phyloP scores from a whole-genome alignment of 768 basidiomycete genomes.

The Clitopilus passeckerianus region DNA sequence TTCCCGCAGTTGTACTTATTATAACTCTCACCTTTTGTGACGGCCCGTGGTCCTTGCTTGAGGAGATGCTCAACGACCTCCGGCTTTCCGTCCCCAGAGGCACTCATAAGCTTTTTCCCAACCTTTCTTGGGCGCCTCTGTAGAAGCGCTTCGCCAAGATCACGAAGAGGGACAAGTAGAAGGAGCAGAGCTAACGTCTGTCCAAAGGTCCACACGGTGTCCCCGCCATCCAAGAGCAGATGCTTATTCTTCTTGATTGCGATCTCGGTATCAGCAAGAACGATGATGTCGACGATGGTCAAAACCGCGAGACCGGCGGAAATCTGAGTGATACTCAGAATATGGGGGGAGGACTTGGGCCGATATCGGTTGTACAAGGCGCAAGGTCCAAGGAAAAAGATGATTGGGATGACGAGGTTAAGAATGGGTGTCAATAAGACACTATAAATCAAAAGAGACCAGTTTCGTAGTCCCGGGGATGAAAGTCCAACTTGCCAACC shows the following conservation, averaged over 20 bases:
- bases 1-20: no score
- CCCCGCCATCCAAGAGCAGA: not conserved
- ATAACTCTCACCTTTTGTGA: not conserved
- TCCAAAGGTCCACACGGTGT: conserved; percentile 4
- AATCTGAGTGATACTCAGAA: not conserved
- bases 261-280: not conserved
- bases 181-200: conserved; percentile 3
- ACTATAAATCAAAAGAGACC: not conserved
- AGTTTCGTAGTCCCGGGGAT: not conserved
- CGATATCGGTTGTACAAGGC: not conserved
- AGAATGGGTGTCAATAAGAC: not conserved
- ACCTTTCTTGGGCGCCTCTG: not conserved
- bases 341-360: no score
- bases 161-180: conserved; percentile 3
- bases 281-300: not conserved
- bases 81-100: not conserved
- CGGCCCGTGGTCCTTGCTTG: not conserved
- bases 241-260: not conserved
- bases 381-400: not conserved
- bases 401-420: not conserved
- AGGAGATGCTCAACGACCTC: not conserved
- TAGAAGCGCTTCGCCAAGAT: not conserved
- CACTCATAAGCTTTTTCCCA: not conserved
- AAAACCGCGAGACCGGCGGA: not conserved
- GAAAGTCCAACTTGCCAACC: not conserved